phyloP scores from a whole-genome alignment of 169 alveolate genomes.

The Eimeria zaria region DNA sequence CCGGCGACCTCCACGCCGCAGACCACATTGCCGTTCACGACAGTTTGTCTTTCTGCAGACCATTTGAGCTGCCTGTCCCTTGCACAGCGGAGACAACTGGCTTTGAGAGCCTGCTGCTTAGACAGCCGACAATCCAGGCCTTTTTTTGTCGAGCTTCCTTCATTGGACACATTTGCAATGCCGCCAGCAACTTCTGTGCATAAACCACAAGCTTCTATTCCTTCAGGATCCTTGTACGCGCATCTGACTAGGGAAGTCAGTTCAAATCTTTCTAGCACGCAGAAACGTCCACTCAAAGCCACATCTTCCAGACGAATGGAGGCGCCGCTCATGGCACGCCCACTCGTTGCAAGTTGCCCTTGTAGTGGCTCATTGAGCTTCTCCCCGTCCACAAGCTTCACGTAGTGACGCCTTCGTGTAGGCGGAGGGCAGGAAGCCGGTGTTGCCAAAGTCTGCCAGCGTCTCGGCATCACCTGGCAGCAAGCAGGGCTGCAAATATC shows the following conservation, averaged over 20 bases:
- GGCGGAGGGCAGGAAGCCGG: slow-evolving; percentile 51
- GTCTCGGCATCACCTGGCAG: slow-evolving; percentile 50
- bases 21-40: slow-evolving; percentile 56
- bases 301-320: slow-evolving; percentile 62
- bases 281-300: slow-evolving; percentile 20
- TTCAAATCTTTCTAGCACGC: slow-evolving; percentile 56
- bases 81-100: slow-evolving; percentile 24
- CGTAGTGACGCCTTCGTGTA: not conserved
- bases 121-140: not conserved
- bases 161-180: not conserved
- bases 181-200: not conserved
- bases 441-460: slow-evolving; percentile 73
- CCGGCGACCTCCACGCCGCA: slow-evolving; percentile 72
- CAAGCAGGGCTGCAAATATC: slow-evolving; percentile 61
- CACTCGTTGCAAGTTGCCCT: slow-evolving; percentile 35
- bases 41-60: slow-evolving; percentile 7
- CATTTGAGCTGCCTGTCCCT: slow-evolving; percentile 31
- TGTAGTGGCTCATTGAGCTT: not conserved
- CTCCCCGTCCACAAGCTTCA: slow-evolving; percentile 10
- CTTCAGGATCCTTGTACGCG: slow-evolving; percentile 20
- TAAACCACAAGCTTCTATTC: not conserved
- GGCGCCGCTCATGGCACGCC: slow-evolving; percentile 30
- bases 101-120: not conserved
- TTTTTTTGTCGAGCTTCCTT: not conserved
- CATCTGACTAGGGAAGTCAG: slow-evolving; percentile 14